Evolutionary conservation across 345 rosid genomes (phyloP).

Genomic region (Fremontodendron californicum): DNA sequence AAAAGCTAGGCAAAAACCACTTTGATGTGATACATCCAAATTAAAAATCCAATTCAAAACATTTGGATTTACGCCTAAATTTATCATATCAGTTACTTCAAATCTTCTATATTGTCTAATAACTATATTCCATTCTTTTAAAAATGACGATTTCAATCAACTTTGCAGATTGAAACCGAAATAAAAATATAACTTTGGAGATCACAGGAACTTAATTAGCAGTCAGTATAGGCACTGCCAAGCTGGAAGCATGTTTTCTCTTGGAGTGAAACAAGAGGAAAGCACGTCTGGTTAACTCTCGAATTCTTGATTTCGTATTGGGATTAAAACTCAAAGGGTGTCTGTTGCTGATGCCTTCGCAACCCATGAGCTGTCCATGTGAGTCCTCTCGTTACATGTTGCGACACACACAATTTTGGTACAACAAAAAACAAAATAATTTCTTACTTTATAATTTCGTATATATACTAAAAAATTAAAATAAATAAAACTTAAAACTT

Average conservation of each 20-base stretch:
- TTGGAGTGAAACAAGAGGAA: conserved; percentile 36
- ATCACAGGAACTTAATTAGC: background rate
- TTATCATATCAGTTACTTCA: background rate
- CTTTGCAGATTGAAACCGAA: background rate
- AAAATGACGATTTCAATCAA: background rate
- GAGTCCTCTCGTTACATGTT: conserved; percentile 17
- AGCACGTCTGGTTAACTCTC: conserved; percentile 26
- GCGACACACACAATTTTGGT: background rate
- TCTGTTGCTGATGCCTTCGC: conserved; percentile 9
- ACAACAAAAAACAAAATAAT: background rate
- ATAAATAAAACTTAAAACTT: background rate
- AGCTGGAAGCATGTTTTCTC: conserved; percentile 17
- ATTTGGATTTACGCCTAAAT: background rate
- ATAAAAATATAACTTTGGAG: background rate
- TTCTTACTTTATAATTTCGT: background rate
- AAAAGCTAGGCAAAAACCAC: background rate
- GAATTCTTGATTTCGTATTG: background rate
- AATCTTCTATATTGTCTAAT: background rate
- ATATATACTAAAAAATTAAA: background rate
- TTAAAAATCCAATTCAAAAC: background rate
- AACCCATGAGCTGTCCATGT: conserved; percentile 39
- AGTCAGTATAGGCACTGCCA: conserved; percentile 6
- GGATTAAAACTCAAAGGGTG: background rate
- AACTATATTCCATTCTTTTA: background rate
- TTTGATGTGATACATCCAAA: background rate